These are phyloP conservation scores for Tetracentron sinense DNA, from an alignment of 164 flowering plant genomes.

Conservation along the genomic window DNA sequence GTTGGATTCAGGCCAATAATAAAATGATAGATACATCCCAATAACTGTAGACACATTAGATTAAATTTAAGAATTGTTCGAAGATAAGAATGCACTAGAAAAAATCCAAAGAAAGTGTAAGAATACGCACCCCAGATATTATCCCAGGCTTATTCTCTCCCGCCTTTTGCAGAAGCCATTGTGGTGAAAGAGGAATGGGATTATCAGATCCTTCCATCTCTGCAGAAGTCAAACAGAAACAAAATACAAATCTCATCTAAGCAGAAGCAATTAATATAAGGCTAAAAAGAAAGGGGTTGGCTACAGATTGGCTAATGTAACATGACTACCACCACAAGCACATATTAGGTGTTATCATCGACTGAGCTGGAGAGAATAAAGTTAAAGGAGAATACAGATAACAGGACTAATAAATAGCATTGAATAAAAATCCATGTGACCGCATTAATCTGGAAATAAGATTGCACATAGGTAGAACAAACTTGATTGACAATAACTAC, in stretches of 20 bases:
- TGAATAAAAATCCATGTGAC: no score
- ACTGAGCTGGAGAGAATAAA: not conserved
- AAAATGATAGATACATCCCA: no score
- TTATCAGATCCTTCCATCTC: conserved; percentile 68
- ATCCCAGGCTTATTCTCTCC: conserved; percentile 77
- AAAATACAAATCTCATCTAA: not conserved
- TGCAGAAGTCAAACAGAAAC: conserved; percentile 27
- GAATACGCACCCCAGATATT: conserved; percentile 49
- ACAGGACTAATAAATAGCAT: no score
- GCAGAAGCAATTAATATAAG: not conserved
- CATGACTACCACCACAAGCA: not conserved
- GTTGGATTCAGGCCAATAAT: no score
- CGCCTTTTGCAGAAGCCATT: conserved; percentile 88
- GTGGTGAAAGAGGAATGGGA: conserved; percentile 94
- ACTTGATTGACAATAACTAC: no score
- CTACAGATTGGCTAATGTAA: not conserved
- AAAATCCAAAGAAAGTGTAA: conserved; percentile 1
- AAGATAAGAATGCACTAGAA: not conserved
- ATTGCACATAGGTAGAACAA: no score
- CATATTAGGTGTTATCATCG: not conserved
- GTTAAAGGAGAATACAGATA: not conserved
- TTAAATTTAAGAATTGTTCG: not conserved
- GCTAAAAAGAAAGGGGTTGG: not conserved
- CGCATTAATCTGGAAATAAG: no score
- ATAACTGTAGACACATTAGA: no score